Evolutionary conservation across 108 stramenopile species (phyloP), one percentile per base, ranked within the genome.

Genomic region (Phaeodactylum tricornutum): DNA sequence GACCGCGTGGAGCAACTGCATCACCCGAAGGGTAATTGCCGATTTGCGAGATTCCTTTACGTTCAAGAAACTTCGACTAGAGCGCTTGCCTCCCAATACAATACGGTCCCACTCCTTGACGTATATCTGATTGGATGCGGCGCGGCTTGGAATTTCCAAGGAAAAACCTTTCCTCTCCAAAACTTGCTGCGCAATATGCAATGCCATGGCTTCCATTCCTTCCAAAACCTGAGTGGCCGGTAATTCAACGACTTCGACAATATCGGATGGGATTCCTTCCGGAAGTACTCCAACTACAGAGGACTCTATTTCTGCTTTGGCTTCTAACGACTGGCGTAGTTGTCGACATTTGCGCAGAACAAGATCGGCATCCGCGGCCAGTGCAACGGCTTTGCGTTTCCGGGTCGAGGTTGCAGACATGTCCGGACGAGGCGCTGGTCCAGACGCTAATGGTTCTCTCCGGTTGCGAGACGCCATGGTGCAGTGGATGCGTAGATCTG

Each of bases 1-100:
- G 17, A 98, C 90, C 7, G 85, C 75, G 57, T 98, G 95, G n/a
- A 98, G 43, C 29, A 98, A 75, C 71, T 94, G 81, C 54, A 96
- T 63, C 19, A 93, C 90, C 1, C 97, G 84, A 16, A 93, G 82
- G 2, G 92, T 96, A 57, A 96, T 94, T 33, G 95, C 92, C 2
- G 94, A 77, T 62, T 96, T 95, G 28, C 95, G 69, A 25, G 92
- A 86, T 64, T 89, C 84, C 55, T 75, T 78, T 44, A 86, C 88
- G 67, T 77, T 84, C 29, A 77, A 46, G 55, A 84, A 87, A 40
- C 52, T 72, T 21, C 89, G 67, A n/a, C 68, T 64, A 19, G 66
- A 68, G 4, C 59, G 59, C 39, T 76, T 72, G 52, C 65, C 65
- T 33, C 90, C 87, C 65, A 84, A 62, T 37, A 96, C 79, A 56